Conservation (phyloP, 176 grass and related monocot genomes). For the Hyparrhenia diplandra region DNA sequence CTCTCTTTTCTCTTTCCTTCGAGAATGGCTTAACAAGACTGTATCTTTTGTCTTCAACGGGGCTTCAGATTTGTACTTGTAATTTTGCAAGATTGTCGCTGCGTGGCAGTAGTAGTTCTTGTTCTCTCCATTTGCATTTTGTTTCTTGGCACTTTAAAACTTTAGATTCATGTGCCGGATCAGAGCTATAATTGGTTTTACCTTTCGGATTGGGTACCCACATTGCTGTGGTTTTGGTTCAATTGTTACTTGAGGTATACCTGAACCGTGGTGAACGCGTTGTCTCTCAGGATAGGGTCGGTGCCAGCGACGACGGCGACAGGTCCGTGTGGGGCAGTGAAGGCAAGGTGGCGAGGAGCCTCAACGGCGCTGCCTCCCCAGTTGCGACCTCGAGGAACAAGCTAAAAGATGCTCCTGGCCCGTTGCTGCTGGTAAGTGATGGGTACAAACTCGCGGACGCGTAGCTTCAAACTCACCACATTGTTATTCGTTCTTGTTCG, state of each 20-base stretch:
- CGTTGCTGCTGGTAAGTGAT: background rate
- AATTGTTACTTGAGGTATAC: background rate
- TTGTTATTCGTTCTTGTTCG: background rate
- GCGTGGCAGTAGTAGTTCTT: background rate
- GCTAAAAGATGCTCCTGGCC: conserved; percentile 4
- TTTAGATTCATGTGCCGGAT: background rate
- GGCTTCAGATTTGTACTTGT: background rate
- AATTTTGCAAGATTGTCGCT: background rate
- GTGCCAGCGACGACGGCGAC: conserved; percentile 31
- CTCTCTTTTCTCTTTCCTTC: background rate
- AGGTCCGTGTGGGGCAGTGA: conserved; percentile 28
- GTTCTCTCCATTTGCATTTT: background rate
- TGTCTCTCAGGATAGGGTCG: conserved; percentile 38
- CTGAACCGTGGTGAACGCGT: background rate
- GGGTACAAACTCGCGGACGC: background rate
- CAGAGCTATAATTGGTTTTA: too few species aligned
- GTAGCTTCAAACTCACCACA: background rate
- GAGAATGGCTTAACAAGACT: background rate
- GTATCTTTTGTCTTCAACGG: background rate
- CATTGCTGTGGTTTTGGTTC: background rate
- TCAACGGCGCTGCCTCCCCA: background rate
- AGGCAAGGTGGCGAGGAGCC: background rate
- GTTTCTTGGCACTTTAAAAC: background rate
- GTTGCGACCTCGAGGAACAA: background rate
- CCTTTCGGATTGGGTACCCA: background rate